Evolutionary conservation across 2,329 filamentous ascomycete genomes (phyloP).

Genomic region (Lasiodiplodia sp.): DNA sequence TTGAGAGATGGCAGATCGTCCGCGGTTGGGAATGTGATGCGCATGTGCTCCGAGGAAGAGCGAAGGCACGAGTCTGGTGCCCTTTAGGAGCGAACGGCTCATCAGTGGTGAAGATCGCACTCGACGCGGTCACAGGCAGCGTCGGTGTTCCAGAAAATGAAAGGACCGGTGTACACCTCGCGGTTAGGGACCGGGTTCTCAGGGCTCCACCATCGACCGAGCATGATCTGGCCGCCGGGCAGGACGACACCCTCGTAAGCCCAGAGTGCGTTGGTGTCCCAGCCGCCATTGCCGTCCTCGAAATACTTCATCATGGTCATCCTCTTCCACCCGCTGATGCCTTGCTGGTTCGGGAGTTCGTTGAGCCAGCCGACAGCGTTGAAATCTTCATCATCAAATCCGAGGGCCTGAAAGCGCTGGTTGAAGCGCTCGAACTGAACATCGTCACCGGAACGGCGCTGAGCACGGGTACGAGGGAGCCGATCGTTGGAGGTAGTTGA

Average conservation of each 20-base stretch:
- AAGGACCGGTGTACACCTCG: slow-evolving; percentile 48
- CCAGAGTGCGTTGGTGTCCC: slow-evolving; percentile 49
- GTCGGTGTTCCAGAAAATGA: slow-evolving; percentile 54
- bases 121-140: neutral
- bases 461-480: slow-evolving; percentile 41
- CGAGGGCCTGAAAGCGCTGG: slow-evolving; percentile 47
- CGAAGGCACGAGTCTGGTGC: neutral
- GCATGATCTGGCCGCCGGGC: slow-evolving; percentile 55
- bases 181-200: slow-evolving; percentile 36
- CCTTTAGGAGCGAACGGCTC: neutral
- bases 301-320: slow-evolving; percentile 64
- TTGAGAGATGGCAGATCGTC: neutral
- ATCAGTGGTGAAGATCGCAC: neutral
- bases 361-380: slow-evolving; percentile 58
- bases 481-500: slow-evolving; percentile 40
- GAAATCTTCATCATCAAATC: slow-evolving; percentile 48
- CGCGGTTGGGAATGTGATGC: neutral
- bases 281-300: slow-evolving; percentile 38
- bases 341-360: slow-evolving; percentile 55
- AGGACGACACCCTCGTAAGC: slow-evolving; percentile 59
- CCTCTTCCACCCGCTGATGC: slow-evolving; percentile 62
- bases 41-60: neutral
- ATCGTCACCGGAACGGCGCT: slow-evolving; percentile 34
- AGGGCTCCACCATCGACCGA: slow-evolving; percentile 58
- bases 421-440: slow-evolving; percentile 19